Evolutionary conservation across 225 moss, liverwort and hornwort species (phyloP).

Genomic region (Takakia lepidozioides): DNA sequence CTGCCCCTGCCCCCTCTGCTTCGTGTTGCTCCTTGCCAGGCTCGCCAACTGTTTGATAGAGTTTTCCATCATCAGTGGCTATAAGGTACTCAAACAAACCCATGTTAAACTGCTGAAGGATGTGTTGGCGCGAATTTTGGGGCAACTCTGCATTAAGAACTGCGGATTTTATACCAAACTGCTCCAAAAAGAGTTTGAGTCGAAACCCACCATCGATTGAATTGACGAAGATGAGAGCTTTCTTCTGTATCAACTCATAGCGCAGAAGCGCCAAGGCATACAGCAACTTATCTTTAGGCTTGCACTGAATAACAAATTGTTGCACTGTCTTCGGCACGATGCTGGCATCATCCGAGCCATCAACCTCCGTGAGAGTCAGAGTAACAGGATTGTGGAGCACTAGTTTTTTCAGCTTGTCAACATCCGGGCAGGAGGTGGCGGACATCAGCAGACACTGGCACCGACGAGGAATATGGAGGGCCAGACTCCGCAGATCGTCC

Average conservation of each 20-base stretch:
- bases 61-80: constrained; percentile 92
- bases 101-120: constrained; percentile 86
- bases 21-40: constrained; percentile 17
- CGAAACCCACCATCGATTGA: constrained; percentile 73
- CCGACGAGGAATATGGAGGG: constrained; percentile 73
- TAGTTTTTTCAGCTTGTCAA: constrained; percentile 93
- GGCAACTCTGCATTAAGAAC: constrained; percentile 90
- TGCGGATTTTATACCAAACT: constrained; percentile 93
- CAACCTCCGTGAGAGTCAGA: constrained; percentile 78
- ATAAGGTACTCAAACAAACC: constrained; percentile 88
- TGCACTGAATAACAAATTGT: constrained; percentile 65
- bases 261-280: constrained; percentile 57
- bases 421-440: constrained; percentile 73
- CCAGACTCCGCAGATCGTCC: constrained; percentile 77
- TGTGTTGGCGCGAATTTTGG: constrained; percentile 87
- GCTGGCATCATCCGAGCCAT: constrained; percentile 46
- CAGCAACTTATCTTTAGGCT: constrained; percentile 66
- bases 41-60: constrained; percentile 24
- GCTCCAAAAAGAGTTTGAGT: constrained; percentile 83
- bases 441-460: constrained; percentile 97
- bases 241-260: constrained; percentile 87
- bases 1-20: constrained; percentile 14
- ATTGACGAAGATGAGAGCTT: constrained; percentile 86
- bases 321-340: constrained; percentile 90
- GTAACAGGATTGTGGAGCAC: constrained; percentile 87